A percentile compares a stretch with the other conserved stretches of the same genome.
These are phyloP conservation scores for Plasmodium malariae DNA, from an alignment of 169 alveolate genomes.

Conservation along the genomic window DNA sequence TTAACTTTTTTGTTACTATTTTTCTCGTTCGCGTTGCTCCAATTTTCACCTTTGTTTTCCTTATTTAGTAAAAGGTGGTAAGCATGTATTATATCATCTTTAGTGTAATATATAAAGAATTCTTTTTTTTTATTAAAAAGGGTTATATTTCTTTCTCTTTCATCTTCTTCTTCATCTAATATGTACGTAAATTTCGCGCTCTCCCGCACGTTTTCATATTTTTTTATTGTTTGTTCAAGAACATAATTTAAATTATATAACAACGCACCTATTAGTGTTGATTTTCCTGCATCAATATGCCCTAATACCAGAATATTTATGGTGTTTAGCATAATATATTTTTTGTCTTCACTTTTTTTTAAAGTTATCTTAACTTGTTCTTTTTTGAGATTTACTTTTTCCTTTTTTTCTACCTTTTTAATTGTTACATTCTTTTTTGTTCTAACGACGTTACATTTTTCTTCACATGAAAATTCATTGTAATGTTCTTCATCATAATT, in stretches of 20 bases:
- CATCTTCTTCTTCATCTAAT: slow-evolving; percentile 86
- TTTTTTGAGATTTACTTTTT: slow-evolving; percentile 4
- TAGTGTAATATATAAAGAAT: slow-evolving; percentile 45
- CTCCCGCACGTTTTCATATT: slow-evolving; percentile 62
- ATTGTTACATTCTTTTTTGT: background rate
- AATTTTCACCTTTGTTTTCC: background rate
- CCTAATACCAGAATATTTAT: slow-evolving; percentile 84
- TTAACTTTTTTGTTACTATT: background rate
- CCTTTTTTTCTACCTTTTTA: slow-evolving; percentile 11
- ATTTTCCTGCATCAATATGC: slow-evolving; percentile 86
- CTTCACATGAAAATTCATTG: slow-evolving; percentile 32
- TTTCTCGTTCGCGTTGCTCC: background rate
- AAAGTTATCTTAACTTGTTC: slow-evolving; percentile 7
- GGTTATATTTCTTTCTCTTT: slow-evolving; percentile 84
- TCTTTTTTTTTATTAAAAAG: slow-evolving; percentile 74
- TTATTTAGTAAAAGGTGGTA: slow-evolving; percentile 2
- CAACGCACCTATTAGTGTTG: slow-evolving; percentile 84
- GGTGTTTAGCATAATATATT: slow-evolving; percentile 70
- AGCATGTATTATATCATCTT: slow-evolving; percentile 27
- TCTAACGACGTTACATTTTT: background rate
- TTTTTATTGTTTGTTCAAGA: slow-evolving; percentile 56
- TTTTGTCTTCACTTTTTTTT: slow-evolving; percentile 2
- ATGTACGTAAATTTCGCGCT: slow-evolving; percentile 78
- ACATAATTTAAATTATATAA: slow-evolving; percentile 61
- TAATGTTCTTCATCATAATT: slow-evolving; percentile 67